Evolutionary conservation across 1,284 basidiomycete genomes (phyloP).

Genomic region (Pterulicium gracile): DNA sequence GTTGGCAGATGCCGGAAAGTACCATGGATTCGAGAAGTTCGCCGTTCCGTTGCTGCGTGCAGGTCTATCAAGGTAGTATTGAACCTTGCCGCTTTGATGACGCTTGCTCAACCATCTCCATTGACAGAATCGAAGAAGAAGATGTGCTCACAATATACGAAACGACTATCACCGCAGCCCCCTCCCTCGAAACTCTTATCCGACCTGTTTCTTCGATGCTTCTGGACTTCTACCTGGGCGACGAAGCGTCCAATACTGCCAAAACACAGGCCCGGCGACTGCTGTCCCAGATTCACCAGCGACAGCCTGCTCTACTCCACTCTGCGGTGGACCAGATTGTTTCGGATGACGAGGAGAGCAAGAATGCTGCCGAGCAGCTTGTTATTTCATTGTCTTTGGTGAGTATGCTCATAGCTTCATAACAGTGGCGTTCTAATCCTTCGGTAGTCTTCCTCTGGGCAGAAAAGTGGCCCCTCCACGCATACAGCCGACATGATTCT

Average conservation of each 20-base stretch:
- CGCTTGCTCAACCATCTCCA: constrained; percentile 1
- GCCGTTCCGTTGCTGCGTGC: constrained; percentile 39
- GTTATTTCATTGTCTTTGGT: constrained; percentile 47
- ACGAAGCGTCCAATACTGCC: constrained; percentile 10
- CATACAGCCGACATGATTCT: constrained; percentile 35
- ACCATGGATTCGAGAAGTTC: constrained; percentile 49
- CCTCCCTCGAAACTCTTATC: constrained; percentile 26
- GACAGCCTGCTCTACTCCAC: constrained; percentile 38
- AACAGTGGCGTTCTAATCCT: constrained; percentile 3
- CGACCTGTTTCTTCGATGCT: constrained; percentile 25
- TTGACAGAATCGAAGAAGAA: constrained; percentile 38
- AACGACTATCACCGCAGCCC: constrained; percentile 28
- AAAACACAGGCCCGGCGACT: constrained; percentile 20
- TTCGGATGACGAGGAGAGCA: constrained; percentile 25
- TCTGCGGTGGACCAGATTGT: constrained; percentile 26
- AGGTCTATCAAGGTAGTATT: constrained; percentile 31
- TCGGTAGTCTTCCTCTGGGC: neutral
- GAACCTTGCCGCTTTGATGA: neutral
- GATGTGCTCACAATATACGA: constrained; percentile 29
- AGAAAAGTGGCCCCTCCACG: constrained; percentile 8
- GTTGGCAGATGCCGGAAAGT: constrained; percentile 28
- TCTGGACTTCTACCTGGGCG: constrained; percentile 19
- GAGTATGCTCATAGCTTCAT: constrained; percentile 12
- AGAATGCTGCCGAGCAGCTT: constrained; percentile 36
- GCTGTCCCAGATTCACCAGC: constrained; percentile 37